Percentiles rank a stretch among this genome's conserved stretches.
phyloP scores from a whole-genome alignment of 2,329 filamentous ascomycete genomes.

The Xylariales sp. region DNA sequence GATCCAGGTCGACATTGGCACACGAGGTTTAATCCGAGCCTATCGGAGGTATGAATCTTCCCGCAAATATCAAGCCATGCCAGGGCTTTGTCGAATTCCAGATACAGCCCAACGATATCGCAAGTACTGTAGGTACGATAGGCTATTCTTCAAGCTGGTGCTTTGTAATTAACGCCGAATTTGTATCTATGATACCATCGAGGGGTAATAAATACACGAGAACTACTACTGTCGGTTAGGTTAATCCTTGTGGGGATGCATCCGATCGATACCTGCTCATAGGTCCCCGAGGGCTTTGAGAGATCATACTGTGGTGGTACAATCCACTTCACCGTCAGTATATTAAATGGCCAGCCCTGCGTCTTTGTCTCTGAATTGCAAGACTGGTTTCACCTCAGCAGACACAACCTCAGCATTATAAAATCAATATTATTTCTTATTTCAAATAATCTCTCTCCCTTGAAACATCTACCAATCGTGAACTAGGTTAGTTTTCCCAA shows the following conservation, averaged over 20 bases:
- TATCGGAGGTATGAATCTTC: not conserved
- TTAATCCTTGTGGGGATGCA: too few species aligned
- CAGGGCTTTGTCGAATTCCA: too few species aligned
- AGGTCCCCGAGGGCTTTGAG: too few species aligned
- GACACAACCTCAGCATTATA: not conserved
- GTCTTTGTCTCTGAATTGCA: not conserved
- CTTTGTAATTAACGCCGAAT: slow-evolving; percentile 30
- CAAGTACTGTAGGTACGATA: too few species aligned
- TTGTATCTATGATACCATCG: not conserved
- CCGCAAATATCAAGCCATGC: not conserved
- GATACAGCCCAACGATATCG: too few species aligned
- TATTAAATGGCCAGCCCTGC: not conserved
- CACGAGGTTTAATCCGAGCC: not conserved
- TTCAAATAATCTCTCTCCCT: not conserved
- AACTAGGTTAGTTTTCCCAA: not conserved
- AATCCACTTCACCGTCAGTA: too few species aligned
- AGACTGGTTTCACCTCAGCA: not conserved
- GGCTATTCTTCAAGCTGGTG: not conserved
- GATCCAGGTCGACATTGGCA: not conserved
- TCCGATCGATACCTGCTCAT: not conserved
- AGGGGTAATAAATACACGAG: not conserved
- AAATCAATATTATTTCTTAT: too few species aligned
- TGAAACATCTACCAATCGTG: not conserved
- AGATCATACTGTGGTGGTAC: too few species aligned
- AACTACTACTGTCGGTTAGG: not conserved